Base-by-base conservation (phyloP, 306 rosid genomes). In the Potentilla sterilis region DNA sequence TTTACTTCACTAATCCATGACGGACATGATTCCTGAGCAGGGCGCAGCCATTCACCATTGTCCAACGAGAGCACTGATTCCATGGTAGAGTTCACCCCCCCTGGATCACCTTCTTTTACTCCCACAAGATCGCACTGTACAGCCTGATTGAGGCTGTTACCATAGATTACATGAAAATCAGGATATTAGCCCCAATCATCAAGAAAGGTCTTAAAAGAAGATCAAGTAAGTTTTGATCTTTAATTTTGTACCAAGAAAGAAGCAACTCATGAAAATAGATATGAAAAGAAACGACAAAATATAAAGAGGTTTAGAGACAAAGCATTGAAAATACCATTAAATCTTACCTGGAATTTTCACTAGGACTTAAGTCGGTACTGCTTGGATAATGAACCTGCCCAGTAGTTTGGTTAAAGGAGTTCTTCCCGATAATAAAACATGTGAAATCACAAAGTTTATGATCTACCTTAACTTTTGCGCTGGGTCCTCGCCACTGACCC, bases 401-500 rank as follows among this genome's bases (percentile, higher is more conserved):
- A 44, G 54, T 19, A 24, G 38, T 61, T 22, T 21, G 37, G 70
- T 76, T 48, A 46, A 74, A 37, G 49, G 24, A 35, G 73, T 77
- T 68, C 59, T 38, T 70, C 68, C 52, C 44, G 61, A 59, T 44
- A 81, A 58, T 41, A 59, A 65, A 46, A 46, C 46, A 7, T 51
- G 35, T 22, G 49, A 62, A 78, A 69, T 69, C 77, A 77, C 41
- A 32, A 7, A 43, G 13, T 32, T 10, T 41, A 61, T 9, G 44
- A 34, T 69, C 75, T 81, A 92, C 99, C 98, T 92, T 96, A 58
- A 81, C 73, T 83, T 80, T 88, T 52, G 90, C 75, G 47, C 85
- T 89, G 24, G 98, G 97, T 65, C 89, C 98, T 44, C 71, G 91
- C 99, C 99, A 92, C 84, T 96, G 98, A 65, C 91, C 93, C 74